Evolutionary conservation across 441 rosid species (phyloP).

Genomic region (Pelargonium australe): DNA sequence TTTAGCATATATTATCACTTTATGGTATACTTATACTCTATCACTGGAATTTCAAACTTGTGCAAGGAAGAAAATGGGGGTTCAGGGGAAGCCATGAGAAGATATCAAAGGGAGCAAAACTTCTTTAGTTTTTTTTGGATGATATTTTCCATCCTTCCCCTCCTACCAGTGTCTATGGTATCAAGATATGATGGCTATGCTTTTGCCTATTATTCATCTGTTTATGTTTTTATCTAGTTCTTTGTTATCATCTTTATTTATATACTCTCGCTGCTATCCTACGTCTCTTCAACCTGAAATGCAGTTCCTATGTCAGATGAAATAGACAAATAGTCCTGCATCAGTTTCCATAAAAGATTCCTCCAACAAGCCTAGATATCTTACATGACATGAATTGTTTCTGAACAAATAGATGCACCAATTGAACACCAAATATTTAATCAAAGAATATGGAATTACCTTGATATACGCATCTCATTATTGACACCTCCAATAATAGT

Average conservation of each 20-base stretch:
- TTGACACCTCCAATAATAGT: conserved; percentile 66
- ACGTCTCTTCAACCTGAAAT: background rate
- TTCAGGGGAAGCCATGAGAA: background rate
- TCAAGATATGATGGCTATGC: background rate
- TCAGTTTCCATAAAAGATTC: background rate
- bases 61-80: background rate
- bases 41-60: background rate
- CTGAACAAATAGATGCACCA: conserved; percentile 5
- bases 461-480: conserved; percentile 63
- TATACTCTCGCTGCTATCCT: background rate
- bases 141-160: background rate
- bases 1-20: background rate
- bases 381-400: background rate
- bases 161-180: background rate
- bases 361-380: background rate
- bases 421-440: background rate
- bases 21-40: background rate
- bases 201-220: background rate
- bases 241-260: background rate
- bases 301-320: background rate
- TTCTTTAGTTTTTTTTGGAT: background rate
- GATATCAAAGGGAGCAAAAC: conserved; percentile 1
- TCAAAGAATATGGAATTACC: conserved; percentile 36
- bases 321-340: background rate
- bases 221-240: background rate